Percentiles rank a stretch among this genome's conserved stretches.
phyloP scores from a whole-genome alignment of 108 stramenopile species.

The Nannochloropsis oceanica region DNA sequence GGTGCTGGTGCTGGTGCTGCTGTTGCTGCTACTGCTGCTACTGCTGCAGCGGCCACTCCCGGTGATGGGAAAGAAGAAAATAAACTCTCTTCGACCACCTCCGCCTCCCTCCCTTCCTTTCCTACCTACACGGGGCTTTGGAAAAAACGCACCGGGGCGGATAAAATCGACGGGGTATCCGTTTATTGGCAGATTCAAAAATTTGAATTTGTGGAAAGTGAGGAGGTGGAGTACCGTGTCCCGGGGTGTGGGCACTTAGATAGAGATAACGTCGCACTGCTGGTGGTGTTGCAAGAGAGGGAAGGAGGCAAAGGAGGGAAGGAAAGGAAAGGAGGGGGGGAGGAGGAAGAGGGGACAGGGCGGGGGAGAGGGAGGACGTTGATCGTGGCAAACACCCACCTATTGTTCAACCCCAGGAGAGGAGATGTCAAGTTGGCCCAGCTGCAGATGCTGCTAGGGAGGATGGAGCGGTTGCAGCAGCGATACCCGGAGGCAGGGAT shows the following conservation, averaged over 20 bases:
- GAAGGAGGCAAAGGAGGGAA: not conserved
- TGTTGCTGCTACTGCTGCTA: not conserved
- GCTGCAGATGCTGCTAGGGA: conserved; percentile 12
- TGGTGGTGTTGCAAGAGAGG: conserved; percentile 21
- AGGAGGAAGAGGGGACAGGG: not conserved
- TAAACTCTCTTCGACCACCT: not conserved
- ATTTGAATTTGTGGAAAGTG: conserved; percentile 1
- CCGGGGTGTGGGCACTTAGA: conserved; percentile 24
- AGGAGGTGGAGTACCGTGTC: conserved; percentile 9
- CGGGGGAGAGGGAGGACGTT: not conserved
- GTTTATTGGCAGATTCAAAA: conserved; percentile 6
- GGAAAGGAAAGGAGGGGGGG: not conserved
- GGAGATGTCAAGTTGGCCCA: conserved; percentile 37
- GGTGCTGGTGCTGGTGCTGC: not conserved
- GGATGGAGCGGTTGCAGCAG: not conserved
- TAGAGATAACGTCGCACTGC: conserved; percentile 28
- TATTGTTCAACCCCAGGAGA: conserved; percentile 31
- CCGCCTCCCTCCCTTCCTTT: not conserved
- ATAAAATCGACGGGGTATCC: conserved; percentile 30
- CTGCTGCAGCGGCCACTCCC: not conserved
- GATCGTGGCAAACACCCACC: conserved; percentile 27
- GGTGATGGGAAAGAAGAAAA: not conserved
- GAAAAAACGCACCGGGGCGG: conserved; percentile 11
- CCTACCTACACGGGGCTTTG: not conserved
- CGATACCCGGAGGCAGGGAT: not conserved